These are phyloP conservation scores for Stachybotrys elegans DNA, from an alignment of 2,329 filamentous ascomycete genomes.

Conservation along the genomic window DNA sequence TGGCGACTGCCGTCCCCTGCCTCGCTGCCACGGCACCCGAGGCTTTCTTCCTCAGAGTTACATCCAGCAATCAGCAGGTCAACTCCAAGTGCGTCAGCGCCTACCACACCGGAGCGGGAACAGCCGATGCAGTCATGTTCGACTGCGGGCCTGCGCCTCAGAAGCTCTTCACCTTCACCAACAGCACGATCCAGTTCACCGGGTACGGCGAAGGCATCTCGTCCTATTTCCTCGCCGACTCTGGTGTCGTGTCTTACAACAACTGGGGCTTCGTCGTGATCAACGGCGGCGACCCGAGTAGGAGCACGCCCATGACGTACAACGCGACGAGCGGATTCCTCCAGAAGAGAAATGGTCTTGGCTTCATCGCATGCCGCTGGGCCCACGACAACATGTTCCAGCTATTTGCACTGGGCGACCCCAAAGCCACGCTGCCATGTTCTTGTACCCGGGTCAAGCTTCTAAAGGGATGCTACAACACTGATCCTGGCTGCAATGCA, in stretches of 20 bases:
- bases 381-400: not conserved
- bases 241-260: not conserved
- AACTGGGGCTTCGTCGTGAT: slow-evolving; percentile 1
- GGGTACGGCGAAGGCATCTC: not conserved
- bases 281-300: not conserved
- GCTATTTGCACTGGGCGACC: not conserved
- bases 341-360: not conserved
- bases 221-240: not conserved
- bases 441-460: not conserved
- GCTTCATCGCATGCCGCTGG: slow-evolving; percentile 1
- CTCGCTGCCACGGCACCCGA: too few relatives aligned
- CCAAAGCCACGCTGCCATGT: not conserved
- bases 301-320: not conserved
- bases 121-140: not conserved
- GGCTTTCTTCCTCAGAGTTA: too few relatives aligned
- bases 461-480: slow-evolving; percentile 1
- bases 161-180: not conserved
- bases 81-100: slow-evolving; percentile 1
- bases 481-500: not conserved
- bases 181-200: not conserved
- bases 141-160: not conserved
- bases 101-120: not conserved
- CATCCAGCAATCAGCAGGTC: not conserved
- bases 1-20: too few relatives aligned
- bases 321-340: not conserved